Conservation (phyloP, 129 eudicot species). For the Sambucus nigra region DNA sequence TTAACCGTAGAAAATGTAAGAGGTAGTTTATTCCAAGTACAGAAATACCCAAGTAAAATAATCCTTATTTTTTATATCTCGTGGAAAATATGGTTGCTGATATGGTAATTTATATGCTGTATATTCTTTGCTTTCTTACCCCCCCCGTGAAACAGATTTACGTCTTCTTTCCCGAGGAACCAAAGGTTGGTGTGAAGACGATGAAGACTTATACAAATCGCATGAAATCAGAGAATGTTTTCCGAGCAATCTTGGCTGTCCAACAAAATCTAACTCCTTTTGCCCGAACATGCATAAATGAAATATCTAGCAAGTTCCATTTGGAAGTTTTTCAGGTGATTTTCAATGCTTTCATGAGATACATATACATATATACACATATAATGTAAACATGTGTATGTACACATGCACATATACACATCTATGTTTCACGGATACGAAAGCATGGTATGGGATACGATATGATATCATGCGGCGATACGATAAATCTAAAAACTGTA, state of each 20-base stretch:
- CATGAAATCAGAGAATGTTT: slow-evolving; percentile 79
- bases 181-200: slow-evolving; percentile 87
- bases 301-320: slow-evolving; percentile 66
- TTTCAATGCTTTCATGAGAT: slow-evolving; percentile 2
- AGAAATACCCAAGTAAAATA: background rate
- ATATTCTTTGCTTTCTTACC: background rate
- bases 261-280: slow-evolving; percentile 76
- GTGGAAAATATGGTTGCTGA: background rate
- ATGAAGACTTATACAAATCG: slow-evolving; percentile 64
- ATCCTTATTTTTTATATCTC: no score
- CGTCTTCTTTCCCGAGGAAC: slow-evolving; percentile 82
- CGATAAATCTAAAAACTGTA: no score
- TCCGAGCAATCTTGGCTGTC: slow-evolving; percentile 77
- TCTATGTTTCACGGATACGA: no score
- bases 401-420: no score
- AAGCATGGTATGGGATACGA: no score
- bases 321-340: slow-evolving; percentile 84
- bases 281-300: slow-evolving; percentile 66
- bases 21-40: no score
- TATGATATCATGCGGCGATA: no score
- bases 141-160: slow-evolving; percentile 42
- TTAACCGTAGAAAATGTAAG: no score
- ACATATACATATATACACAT: no score
- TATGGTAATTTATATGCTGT: background rate
- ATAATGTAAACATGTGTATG: no score